Evolutionary conservation across 192 early-diverging fungal genomes (phyloP).

Genomic region (Coemansia sp.): DNA sequence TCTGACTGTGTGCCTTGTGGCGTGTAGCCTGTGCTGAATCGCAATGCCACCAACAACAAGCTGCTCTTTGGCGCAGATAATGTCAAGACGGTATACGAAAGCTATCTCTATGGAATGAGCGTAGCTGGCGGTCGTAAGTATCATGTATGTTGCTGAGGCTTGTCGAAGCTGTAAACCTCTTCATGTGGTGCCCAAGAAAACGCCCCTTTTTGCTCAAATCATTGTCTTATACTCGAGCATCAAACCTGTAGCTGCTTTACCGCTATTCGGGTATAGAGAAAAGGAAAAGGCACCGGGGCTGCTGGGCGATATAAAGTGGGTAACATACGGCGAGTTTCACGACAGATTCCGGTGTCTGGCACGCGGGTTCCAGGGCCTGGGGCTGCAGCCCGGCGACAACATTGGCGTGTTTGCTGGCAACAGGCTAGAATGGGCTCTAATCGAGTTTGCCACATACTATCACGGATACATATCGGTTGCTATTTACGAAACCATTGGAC

Average conservation of each 20-base stretch:
- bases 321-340: slow-evolving; percentile 58
- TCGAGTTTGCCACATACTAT: slow-evolving; percentile 47
- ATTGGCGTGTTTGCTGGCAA: slow-evolving; percentile 59
- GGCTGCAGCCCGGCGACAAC: slow-evolving; percentile 41
- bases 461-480: slow-evolving; percentile 66
- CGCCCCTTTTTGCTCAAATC: background rate
- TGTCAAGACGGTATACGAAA: slow-evolving; percentile 68
- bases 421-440: slow-evolving; percentile 54
- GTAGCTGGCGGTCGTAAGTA: slow-evolving; percentile 56
- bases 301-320: slow-evolving; percentile 52
- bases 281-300: background rate
- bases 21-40: slow-evolving; percentile 44
- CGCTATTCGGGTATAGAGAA: slow-evolving; percentile 39
- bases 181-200: too few relatives aligned
- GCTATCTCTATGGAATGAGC: slow-evolving; percentile 67
- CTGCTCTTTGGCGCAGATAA: slow-evolving; percentile 57
- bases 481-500: slow-evolving; percentile 83
- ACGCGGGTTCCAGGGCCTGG: slow-evolving; percentile 39
- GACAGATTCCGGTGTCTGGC: slow-evolving; percentile 42
- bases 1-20: too few relatives aligned
- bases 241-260: slow-evolving; percentile 23
- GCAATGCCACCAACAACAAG: slow-evolving; percentile 32
- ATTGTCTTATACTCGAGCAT: too few relatives aligned
- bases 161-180: too few relatives aligned
- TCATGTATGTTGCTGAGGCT: too few relatives aligned